Base-by-base conservation (phyloP, 2,329 filamentous ascomycete genomes). In the Fusarium pseudocircinatum region DNA sequence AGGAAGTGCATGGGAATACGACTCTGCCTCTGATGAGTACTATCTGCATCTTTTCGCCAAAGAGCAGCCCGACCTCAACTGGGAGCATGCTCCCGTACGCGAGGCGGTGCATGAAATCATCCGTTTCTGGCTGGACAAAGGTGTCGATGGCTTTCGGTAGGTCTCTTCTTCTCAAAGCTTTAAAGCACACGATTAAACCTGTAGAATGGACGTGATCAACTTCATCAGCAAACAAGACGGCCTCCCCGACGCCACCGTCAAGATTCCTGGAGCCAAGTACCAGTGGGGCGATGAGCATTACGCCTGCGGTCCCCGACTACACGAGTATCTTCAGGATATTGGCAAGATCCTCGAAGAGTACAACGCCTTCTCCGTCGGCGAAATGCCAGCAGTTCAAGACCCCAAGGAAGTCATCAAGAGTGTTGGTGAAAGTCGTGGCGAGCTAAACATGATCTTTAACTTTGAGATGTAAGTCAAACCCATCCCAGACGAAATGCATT, bases 1-100 rank as follows among this genome's bases (percentile, higher is more conserved):
- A 69, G 70, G 70, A 11, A 74, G 72, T 40, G 73, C 69, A 8
- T 76, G 71, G 74, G 63, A 73, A 7, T 76, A 72, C 8, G 74
- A 76, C 20, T 22, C 64, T 10, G 80, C 81, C 10, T 92, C 91
- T 0, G 84, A 86, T 54, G 90, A 94, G 80, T 94, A 93, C 79
- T 94, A 93, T 75, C 87, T 94, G 2, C 88, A 91, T 68, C 84
- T 95, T 13, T 95, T 93, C 79, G 89, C 90, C 9, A 86, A 86
- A 5, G 88, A 92, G 67, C 92, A 94, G 77, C 93, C 93, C 0
- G 93, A 95, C 75, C 85, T 95, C 18, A 95, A 95, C 81, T 95
- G 93, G 92, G 91, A 94, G 74, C 91, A 91, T 66, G 84, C 86
- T 0, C 88, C 88, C 2, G 88, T 92, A 1, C 87, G 92, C 11